A percentile compares a stretch with the other conserved stretches of the same genome.
Evolutionary conservation across 208 protist genomes (phyloP).

Genomic region (Wallacemonas collosoma): DNA sequence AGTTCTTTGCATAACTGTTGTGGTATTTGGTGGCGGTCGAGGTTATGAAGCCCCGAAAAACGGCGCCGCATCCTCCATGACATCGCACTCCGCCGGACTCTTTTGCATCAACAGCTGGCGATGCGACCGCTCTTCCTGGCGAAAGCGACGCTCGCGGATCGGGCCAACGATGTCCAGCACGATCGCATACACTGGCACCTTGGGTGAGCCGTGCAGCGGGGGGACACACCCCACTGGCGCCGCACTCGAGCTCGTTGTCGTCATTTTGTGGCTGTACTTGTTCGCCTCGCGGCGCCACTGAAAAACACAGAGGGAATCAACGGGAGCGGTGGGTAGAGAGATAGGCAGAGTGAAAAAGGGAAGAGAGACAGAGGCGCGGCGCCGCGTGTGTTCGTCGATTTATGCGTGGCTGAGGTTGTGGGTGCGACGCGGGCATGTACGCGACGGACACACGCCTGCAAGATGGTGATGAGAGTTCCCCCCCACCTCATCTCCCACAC

Average conservation of each 20-base stretch:
- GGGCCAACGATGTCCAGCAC: constrained; percentile 1
- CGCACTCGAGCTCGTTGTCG: background rate
- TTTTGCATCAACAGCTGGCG: background rate
- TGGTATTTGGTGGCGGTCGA: too few species aligned
- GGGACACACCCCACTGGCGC: background rate
- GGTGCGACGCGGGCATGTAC: too few species aligned
- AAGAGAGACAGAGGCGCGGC: too few species aligned
- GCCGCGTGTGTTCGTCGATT: too few species aligned
- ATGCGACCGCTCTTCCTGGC: background rate
- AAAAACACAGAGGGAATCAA: background rate
- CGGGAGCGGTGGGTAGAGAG: too few species aligned
- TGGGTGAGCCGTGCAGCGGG: background rate
- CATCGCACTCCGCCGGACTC: background rate
- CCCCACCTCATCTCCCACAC: too few species aligned
- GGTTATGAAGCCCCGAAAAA: background rate
- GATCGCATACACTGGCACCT: constrained; percentile 1
- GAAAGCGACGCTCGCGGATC: background rate
- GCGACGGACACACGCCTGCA: too few species aligned
- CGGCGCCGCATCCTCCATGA: background rate
- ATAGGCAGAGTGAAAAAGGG: too few species aligned
- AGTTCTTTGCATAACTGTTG: too few species aligned
- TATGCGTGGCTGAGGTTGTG: too few species aligned
- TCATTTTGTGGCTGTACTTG: background rate
- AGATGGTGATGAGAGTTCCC: too few species aligned
- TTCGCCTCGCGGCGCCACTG: background rate